Evolutionary conservation across 2,329 filamentous ascomycete species (phyloP).

Genomic region (Dactylonectria estremocensis): DNA sequence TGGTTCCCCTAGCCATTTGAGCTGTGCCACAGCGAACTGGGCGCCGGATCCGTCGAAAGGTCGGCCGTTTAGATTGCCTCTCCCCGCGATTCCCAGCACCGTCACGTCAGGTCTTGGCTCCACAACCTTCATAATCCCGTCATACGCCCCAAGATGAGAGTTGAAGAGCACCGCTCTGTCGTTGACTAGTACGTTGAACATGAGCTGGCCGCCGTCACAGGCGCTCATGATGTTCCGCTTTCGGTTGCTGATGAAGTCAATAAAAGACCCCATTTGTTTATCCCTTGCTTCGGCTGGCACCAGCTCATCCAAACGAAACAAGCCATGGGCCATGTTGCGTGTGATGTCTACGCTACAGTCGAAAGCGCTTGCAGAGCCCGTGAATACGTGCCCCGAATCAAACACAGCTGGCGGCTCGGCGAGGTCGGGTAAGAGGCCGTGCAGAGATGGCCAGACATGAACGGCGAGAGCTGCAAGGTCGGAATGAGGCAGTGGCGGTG

Average conservation of each 20-base stretch:
- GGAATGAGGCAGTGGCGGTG: background rate
- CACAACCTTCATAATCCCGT: background rate
- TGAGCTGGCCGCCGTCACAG: background rate
- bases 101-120: background rate
- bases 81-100: background rate
- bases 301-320: background rate
- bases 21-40: background rate
- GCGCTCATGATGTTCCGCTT: background rate
- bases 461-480: background rate
- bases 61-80: background rate
- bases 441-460: background rate
- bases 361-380: background rate
- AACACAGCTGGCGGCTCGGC: background rate
- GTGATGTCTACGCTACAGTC: background rate
- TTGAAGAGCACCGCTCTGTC: background rate
- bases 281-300: background rate
- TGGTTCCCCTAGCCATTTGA: slow-evolving; percentile 2
- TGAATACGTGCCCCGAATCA: background rate
- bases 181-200: background rate
- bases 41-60: background rate
- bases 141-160: background rate
- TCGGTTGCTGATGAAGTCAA: background rate
- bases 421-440: background rate
- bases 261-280: background rate
- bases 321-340: background rate